These are phyloP conservation scores for Fomitopsis palustris DNA, from an alignment of 1,284 basidiomycete species.

Conservation along the genomic window DNA sequence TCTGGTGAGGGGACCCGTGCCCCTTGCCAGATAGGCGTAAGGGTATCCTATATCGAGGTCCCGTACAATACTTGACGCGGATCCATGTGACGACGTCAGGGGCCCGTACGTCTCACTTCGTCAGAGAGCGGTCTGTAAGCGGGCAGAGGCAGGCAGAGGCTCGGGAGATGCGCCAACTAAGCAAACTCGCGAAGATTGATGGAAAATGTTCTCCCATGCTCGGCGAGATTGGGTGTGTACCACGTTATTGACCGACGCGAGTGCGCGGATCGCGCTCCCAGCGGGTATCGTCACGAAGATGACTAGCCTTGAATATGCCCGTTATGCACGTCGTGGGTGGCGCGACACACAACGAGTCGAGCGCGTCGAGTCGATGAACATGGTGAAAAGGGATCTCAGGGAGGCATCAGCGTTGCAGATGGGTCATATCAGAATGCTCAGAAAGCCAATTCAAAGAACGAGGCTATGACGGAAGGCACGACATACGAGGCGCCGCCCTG, in stretches of 20 bases:
- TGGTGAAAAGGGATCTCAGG: background rate
- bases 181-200: background rate
- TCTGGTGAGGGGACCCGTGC: background rate
- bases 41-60: background rate
- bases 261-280: too few species aligned
- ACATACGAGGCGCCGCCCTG: background rate
- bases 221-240: too few species aligned
- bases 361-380: background rate
- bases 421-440: background rate
- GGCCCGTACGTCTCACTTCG: background rate
- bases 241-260: too few species aligned
- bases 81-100: conserved; percentile 5
- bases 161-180: background rate
- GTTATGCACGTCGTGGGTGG: background rate
- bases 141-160: background rate
- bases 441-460: background rate
- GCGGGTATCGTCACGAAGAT: too few species aligned
- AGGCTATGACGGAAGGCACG: background rate
- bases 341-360: background rate
- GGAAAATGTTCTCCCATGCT: too few species aligned
- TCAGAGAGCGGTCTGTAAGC: background rate
- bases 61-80: background rate
- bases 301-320: background rate
- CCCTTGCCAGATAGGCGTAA: background rate
- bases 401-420: background rate